Base-by-base conservation (phyloP, 208 protist species). In the Leishmania tarentolae region DNA sequence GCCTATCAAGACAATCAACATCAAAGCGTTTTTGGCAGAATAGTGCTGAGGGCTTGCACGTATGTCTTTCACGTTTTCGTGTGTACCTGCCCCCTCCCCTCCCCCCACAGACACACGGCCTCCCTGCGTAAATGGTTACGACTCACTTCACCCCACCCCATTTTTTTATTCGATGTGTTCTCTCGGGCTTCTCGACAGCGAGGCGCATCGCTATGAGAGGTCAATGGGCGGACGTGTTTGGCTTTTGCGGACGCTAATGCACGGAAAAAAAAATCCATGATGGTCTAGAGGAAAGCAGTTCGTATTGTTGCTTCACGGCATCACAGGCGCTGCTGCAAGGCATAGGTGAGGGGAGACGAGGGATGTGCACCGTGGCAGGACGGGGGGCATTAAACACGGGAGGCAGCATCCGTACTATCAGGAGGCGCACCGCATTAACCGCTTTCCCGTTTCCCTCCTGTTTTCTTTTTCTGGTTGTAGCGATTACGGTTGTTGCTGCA, bases 1-100 rank as follows among this genome's bases (percentile, higher is more conserved):
- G 66, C 94, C 94, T 35, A 92, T 97, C 77, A 92, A 94, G 77
- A 96, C 94, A 6, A 80, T 97, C 53, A 96, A 95, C 80, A 92
- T 97, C 70, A 97, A 96, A 83, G 94, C 94, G 52, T 97, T 97
- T 78, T 78, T 97, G 0, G 77, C 85, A 21, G 92, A 95, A 65
- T 95, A 83, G 44, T 37, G 8, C 19, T 3, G 44, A 46, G 66
- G 68, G 66, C 66, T 46, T 71, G 19, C 40, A 17, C 66, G 15
- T 71, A 21, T 40, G 31, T 21, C 66, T 47, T 46, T 71, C 37
- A 46, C 46, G 66, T 70, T 52, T 50, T 52, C 56, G 9, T 74
- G n/a, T n/a, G n/a, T n/a, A n/a, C n/a, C 42, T 31, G 35, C 40
- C 53, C 42, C 50, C 42, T 13, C 59, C 31, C 56, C 65, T 77